Evolutionary conservation across 164 flowering plant genomes (phyloP), one percentile per base, ranked within the genome.

Genomic region (Dillenia turbinata): DNA sequence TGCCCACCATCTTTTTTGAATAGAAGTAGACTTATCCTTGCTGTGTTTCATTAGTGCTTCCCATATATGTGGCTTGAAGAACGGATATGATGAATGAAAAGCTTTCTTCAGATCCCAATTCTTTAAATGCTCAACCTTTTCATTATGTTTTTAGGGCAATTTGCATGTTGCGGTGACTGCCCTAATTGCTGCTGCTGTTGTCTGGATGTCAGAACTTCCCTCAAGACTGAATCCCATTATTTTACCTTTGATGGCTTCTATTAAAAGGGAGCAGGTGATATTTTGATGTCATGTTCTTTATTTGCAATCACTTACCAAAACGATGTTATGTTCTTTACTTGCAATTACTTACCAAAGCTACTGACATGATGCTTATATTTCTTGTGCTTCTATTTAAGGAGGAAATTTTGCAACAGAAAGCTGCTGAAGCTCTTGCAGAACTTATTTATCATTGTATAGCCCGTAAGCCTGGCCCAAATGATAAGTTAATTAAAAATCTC

Each of bases 381-480:
- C 14, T 66, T 48, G 5, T 8, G 10, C 62, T 49, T 17, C 15
- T 51, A 50, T 73, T 62, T 9, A 40, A 92, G 98, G 99, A 92
- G 81, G 97, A 95, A 78, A 72, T 84, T 61, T 76, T 95, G 67
- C 99, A 95, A 73, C 75, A 81, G 64, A 87, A 84, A 81, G 89
- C 97, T 43, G 97, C 97, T 49, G 99, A 95, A 72, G 96, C 94
- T 13, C 88, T 95, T 58, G 92, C 97, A 44, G 96, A 95, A 76
- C 97, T 95, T 57, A 87, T 95, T 71, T 78, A 51, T 73, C 77
- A 71, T 61, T 95, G 99, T 70, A 75, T 83, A 44, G 73, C 73
- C 43, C 90, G 97, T 19, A 92, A 66, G 71, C 96, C 97, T 55
- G 71, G 96, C 65, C 96, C 99, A 60, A 88, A 86, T 77, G 99